Base-by-base conservation (phyloP, 1,284 basidiomycete genomes). In the Thecaphora thlaspeos region DNA sequence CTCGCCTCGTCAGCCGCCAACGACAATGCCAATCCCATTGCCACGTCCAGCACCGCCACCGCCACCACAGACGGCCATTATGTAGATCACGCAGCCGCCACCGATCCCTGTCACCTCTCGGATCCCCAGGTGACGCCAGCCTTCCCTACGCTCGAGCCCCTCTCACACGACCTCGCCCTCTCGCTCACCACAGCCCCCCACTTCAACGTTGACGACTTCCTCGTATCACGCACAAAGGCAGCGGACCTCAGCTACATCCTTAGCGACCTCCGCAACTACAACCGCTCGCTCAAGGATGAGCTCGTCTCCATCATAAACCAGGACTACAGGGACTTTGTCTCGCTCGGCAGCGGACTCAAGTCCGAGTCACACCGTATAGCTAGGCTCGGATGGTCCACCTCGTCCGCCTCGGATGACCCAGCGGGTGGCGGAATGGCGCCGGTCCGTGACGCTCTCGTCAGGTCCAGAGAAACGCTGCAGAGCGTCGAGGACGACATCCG, bases 261-360 rank as follows among this genome's bases (percentile, higher is more conserved):
- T 48, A 80, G 84, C 17, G 92, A 98, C 75, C 82, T 98, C 15
- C 84, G 91, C 26, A 86, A 88, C 52, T 96, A 96, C 79, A 82
- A 91, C 53, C 84, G 85, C 0, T 82, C 83, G 15, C 80, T 98
- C 66, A 91, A 93, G 73, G 89, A 92, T 75, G 91, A 95, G 76
- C 84, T 98, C 26, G 90, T 96, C 26, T 87, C 86, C 73, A 85
- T 97, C 74, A 96, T 98, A 79, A 96, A 98, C 78, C 88, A 92
- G 72, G 93, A 97, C 80, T 97, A 97, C 78, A 91, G 92, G 78
- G 92, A 92, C 41, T 97, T 97, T 78, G 95, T 98, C 65, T 91
- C 89, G 66, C 82, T 98, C 22, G 93, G 92, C 3, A 61, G 54
- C 46, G 56, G 51, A 30, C 51, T 65, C 51, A 54, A 57, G 23